Evolutionary conservation across 768 basidiomycete species (phyloP).

Genomic region (Trametes cingulata): DNA sequence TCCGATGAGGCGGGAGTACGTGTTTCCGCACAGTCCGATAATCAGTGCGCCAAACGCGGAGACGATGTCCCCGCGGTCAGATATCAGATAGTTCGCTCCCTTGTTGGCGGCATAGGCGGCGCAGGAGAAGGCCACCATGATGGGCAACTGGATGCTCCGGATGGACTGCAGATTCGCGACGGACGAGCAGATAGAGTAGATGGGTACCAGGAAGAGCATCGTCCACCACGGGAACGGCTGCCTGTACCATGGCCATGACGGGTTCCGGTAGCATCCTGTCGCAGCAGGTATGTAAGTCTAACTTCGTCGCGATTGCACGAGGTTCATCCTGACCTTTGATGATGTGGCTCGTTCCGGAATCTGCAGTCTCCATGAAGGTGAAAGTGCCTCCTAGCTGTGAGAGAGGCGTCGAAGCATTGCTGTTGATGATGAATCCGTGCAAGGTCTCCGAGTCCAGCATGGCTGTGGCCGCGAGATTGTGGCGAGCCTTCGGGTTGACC

Average conservation of each 20-base stretch:
- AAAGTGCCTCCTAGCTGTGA: constrained; percentile 30
- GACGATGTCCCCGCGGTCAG: constrained; percentile 70
- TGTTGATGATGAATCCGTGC: constrained; percentile 52
- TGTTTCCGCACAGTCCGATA: constrained; percentile 77
- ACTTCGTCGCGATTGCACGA: neutral
- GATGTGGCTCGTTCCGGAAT: constrained; percentile 23
- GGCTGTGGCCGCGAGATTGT: constrained; percentile 33
- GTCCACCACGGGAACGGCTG: constrained; percentile 83
- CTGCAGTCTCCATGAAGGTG: constrained; percentile 27
- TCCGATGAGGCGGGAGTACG: constrained; percentile 73
- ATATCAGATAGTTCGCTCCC: constrained; percentile 58
- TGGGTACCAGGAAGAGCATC: constrained; percentile 73
- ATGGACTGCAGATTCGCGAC: constrained; percentile 75
- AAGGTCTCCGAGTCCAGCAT: constrained; percentile 33
- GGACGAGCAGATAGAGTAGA: constrained; percentile 73
- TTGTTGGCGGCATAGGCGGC: constrained; percentile 72
- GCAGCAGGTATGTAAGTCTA: neutral
- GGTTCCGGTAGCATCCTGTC: constrained; percentile 73
- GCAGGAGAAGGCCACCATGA: constrained; percentile 81
- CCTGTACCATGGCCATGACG: constrained; percentile 74
- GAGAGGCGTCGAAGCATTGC: constrained; percentile 25
- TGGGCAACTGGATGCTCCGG: constrained; percentile 66
- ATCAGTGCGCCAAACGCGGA: constrained; percentile 78
- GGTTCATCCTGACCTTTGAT: constrained; percentile 28
- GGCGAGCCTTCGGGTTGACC: constrained; percentile 58